Evolutionary conservation across 2,329 filamentous ascomycete genomes (phyloP), one percentile per base, ranked within the genome.

Genomic region (Diaporthe capsici): DNA sequence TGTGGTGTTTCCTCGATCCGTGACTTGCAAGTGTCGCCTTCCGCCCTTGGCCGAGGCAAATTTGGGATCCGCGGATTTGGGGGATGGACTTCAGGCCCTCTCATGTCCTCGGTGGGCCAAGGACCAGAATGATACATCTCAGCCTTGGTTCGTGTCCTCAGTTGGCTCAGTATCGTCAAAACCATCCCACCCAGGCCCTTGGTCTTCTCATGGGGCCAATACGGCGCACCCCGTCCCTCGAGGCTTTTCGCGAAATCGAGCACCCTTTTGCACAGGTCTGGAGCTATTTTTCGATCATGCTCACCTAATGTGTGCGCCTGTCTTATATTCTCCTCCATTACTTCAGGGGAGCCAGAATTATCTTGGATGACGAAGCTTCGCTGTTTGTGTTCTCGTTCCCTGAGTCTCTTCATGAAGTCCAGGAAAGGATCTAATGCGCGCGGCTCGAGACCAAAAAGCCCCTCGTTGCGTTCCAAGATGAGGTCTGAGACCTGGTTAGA

Each of bases 91-190:
- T 84, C 83, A 3, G 81, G 82, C 8, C 81, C 83, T 8, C 78
- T 80, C 82, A 84, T 84, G 55, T 84, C 81, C 9, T 82, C 76
- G 1, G 82, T 84, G 0, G 83, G 83, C 83, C 82, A 84, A 22
- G 83, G 83, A 71, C 84, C 83, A 71, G 81, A 83, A 49, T 83
- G 82, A 1, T 82, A 82, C 83, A 84, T 84, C 67, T 84, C 81
- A 0, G 80, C 79, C 10, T 84, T 79, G 0, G 82, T 84, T 1
- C 80, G 63, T 10, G 79, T 77, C 47, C 80, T 74, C 8, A 84
- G 78, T 73, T 84, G 82, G 2, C 81, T 79, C 42, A 84, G 78
- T 8, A 84, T 81, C 22, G 81, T 82, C 42, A 82, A 80, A 10
- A 84, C 78, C 55, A 82, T 82, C 0, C 82, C 80, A 53, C 81